Percentiles rank a stretch among this genome's conserved stretches.
Evolutionary conservation across 257 asterid species (phyloP).

Genomic region (Solanum peruvianum): DNA sequence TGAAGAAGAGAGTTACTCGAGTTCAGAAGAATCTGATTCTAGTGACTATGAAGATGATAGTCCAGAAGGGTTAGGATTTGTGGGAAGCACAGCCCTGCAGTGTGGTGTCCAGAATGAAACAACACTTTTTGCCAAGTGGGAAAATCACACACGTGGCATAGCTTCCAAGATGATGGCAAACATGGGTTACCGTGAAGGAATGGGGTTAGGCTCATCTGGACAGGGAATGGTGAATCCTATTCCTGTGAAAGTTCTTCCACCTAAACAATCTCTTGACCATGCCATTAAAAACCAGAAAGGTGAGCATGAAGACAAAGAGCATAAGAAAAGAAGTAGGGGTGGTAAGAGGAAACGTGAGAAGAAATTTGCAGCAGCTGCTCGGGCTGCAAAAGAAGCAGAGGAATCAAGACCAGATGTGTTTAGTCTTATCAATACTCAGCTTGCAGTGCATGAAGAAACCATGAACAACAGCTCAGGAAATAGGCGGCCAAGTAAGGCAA

Average conservation of each 20-base stretch:
- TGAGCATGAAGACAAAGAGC: constrained; percentile 20
- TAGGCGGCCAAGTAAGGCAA: constrained; percentile 29
- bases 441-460: constrained; percentile 45
- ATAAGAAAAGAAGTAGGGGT: constrained; percentile 75
- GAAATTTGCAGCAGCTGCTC: constrained; percentile 63
- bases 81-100: constrained; percentile 38
- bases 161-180: constrained; percentile 99
- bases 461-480: constrained; percentile 19
- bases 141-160: constrained; percentile 91
- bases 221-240: constrained; percentile 84
- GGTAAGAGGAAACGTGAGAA: constrained; percentile 83
- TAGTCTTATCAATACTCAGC: constrained; percentile 68
- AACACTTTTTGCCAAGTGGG: constrained; percentile 83
- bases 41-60: constrained; percentile 48
- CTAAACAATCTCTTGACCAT: constrained; percentile 75
- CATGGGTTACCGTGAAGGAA: constrained; percentile 96
- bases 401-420: constrained; percentile 59
- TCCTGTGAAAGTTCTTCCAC: constrained; percentile 57
- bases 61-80: constrained; percentile 60
- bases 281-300: constrained; percentile 33
- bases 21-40: constrained; percentile 44
- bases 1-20: constrained; percentile 49
- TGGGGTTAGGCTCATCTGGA: constrained; percentile 95
- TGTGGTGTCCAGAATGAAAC: constrained; percentile 84
- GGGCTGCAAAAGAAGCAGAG: constrained; percentile 69